These are phyloP conservation scores for Coemansia sp. DNA, from an alignment of 192 early-diverging fungal species.

Conservation along the genomic window DNA sequence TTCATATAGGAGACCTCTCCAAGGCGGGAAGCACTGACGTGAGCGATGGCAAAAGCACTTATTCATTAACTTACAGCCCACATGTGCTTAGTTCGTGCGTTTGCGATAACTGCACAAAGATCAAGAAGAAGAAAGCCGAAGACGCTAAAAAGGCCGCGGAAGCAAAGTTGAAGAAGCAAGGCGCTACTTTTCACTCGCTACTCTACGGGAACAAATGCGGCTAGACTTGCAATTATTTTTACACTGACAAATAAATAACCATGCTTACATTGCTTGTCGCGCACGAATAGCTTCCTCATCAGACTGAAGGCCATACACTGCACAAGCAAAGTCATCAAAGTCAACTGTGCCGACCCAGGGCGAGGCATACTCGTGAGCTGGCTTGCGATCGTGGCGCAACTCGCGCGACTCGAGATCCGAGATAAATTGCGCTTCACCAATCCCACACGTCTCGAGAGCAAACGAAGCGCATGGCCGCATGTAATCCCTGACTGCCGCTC, in stretches of 20 bases:
- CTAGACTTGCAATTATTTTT: too few species aligned
- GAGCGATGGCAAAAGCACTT: conserved; percentile 16
- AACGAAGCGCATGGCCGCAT: conserved; percentile 37
- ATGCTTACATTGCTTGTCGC: not conserved
- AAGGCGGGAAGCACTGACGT: conserved; percentile 36
- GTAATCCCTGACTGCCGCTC: conserved; percentile 19
- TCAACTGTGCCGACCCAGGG: conserved; percentile 51
- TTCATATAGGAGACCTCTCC: conserved; percentile 25
- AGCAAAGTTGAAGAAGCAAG: conserved; percentile 6
- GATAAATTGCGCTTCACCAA: conserved; percentile 32
- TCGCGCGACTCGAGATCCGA: conserved; percentile 30
- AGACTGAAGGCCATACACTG: conserved; percentile 39
- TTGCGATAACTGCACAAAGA: conserved; percentile 26
- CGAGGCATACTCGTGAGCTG: conserved; percentile 30
- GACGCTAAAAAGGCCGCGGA: conserved; percentile 29
- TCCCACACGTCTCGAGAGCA: conserved; percentile 46
- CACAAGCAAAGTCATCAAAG: conserved; percentile 42
- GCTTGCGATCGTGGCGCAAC: conserved; percentile 16
- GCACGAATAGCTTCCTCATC: conserved; percentile 38
- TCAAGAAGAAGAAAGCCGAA: conserved; percentile 21
- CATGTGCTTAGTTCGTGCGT: conserved; percentile 26
- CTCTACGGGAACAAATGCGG: not conserved
- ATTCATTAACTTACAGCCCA: conserved; percentile 29
- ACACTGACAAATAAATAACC: not conserved
- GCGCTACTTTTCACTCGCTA: not conserved